Base-by-base conservation (phyloP, 2,329 filamentous ascomycete genomes). In the Diplodia seriata region DNA sequence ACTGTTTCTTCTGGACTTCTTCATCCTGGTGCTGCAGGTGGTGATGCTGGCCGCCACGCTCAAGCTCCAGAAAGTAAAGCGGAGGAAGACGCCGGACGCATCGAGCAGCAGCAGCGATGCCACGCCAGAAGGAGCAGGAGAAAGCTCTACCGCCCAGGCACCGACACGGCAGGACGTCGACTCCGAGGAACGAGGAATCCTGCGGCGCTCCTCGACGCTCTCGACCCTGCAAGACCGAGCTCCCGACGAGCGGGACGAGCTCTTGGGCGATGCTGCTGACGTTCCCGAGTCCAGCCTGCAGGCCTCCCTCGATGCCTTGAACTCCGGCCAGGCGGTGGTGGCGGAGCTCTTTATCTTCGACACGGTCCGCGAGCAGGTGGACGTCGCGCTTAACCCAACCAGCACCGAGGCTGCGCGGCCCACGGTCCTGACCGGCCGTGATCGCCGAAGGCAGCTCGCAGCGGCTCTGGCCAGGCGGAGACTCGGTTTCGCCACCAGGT, bases 181-280 rank as follows among this genome's bases (percentile, higher is more conserved):
- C 70, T 79, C 83, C 6, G 87, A 89, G 77, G 87, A 89, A 75
- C 81, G 85, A 36, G 87, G 87, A 1, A 75, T 87, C 3, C 72
- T 82, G 20, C 81, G 81, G 66, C 68, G 79, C 77, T 68, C 67
- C 8, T 65, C 67, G n/a, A 63, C 61, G 12, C 33, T 53, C 14
- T 63, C 67, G 12, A 59, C 14, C 7, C 43, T 65, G 9, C 53
- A 55, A 18, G 62, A 61, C 23, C 50, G 40, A 2, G 15, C 14
- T 11, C 57, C 50, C 8, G 14, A 20, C 38, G 66, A 63, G 51
- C 50, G 50, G 38, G 51, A 68, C 40, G 57, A 68, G 38, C 57
- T 68, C 2, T 14, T 64, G 12, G 38, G 23, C 20, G 63, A 62
- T n/a, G 31, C 49, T 71, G 73, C 49, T 71, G 73, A 29, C 4